Base-by-base conservation (phyloP, 2,329 filamentous ascomycete species). In the Epichloe typhina region DNA sequence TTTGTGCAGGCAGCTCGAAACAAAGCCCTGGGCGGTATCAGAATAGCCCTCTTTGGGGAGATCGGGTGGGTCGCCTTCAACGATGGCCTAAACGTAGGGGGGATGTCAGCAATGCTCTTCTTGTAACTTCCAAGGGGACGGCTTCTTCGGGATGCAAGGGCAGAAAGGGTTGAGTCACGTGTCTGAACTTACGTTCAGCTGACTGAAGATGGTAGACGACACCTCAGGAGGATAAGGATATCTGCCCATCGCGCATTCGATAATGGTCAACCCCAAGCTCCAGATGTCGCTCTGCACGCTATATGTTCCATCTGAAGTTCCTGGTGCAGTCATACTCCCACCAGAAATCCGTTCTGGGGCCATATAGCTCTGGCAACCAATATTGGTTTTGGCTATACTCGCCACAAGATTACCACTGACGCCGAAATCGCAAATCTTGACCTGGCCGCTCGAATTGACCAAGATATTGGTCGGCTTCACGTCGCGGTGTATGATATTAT, bases 381-480 rank as follows among this genome's bases (percentile, higher is more conserved):
- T 98, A 64, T 98, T 98, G 31, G 93, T 98, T 70, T 94, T 95
- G 48, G 93, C 93, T 61, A 97, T 97, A 71, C 89, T 95, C 23
- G 93, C 91, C 21, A 98, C 93, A 23, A 98, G 72, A 61, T 98
- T 98, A 49, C 93, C 93, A 58, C 87, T 94, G 50, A 98, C 93
- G 51, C 93, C 93, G 66, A 98, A 98, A 68, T 98, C 93, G 68
- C 93, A 98, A 52, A 98, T 95, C 70, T 98, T 98, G 72, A 97
- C 77, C 63, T 96, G 89, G 1, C 93, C 93, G 41, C 78, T 78
- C 2, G 84, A 86, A 67, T 97, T 98, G 66, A 88, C 82, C 1
- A 98, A 75, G 53, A 98, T 96, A 61, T 98, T 98, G n/a, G 93
- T 98, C 2, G 93, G 93, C 67, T 98, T 98, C 56, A 98, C 93